phyloP scores from a whole-genome alignment of 2,329 filamentous ascomycete species.

The Amauroascus niger region DNA sequence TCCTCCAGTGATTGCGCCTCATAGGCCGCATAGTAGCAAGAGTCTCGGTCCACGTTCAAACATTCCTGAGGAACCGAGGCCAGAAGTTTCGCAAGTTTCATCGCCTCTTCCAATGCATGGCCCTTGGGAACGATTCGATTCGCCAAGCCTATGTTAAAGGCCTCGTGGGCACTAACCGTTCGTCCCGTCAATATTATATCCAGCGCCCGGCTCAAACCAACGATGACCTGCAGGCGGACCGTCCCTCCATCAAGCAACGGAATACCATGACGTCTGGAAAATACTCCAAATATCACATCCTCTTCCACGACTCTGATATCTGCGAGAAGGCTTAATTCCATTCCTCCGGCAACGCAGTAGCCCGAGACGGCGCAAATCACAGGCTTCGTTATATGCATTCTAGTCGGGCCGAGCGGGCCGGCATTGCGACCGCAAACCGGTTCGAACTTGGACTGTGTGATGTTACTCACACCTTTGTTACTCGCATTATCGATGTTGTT shows the following conservation, averaged over 20 bases:
- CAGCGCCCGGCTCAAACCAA: slow-evolving; percentile 46
- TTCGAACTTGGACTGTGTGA: slow-evolving; percentile 20
- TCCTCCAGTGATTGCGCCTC: slow-evolving; percentile 42
- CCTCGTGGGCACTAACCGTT: slow-evolving; percentile 42
- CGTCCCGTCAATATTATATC: slow-evolving; percentile 51
- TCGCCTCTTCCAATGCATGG: slow-evolving; percentile 42
- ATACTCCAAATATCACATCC: slow-evolving; percentile 47
- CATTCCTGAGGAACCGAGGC: slow-evolving; percentile 44
- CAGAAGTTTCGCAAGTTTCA: slow-evolving; percentile 40
- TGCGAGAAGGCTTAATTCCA: slow-evolving; percentile 45
- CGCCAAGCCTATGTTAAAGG: slow-evolving; percentile 44
- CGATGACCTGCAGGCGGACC: slow-evolving; percentile 42
- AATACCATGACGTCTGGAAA: slow-evolving; percentile 46
- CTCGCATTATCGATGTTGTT: not conserved
- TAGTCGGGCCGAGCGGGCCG: slow-evolving; percentile 46
- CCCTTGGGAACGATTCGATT: slow-evolving; percentile 46
- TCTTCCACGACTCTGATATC: slow-evolving; percentile 48
- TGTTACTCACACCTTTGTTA: not conserved
- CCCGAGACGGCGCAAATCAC: slow-evolving; percentile 45
- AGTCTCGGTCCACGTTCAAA: slow-evolving; percentile 43
- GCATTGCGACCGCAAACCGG: slow-evolving; percentile 31
- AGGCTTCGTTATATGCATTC: slow-evolving; percentile 44
- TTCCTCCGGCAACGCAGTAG: slow-evolving; percentile 46
- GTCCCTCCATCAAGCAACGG: slow-evolving; percentile 47
- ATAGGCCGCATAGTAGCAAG: slow-evolving; percentile 44